Evolutionary conservation across 2,329 filamentous ascomycete species (phyloP).

Genomic region (Rhynchosporium secalis): DNA sequence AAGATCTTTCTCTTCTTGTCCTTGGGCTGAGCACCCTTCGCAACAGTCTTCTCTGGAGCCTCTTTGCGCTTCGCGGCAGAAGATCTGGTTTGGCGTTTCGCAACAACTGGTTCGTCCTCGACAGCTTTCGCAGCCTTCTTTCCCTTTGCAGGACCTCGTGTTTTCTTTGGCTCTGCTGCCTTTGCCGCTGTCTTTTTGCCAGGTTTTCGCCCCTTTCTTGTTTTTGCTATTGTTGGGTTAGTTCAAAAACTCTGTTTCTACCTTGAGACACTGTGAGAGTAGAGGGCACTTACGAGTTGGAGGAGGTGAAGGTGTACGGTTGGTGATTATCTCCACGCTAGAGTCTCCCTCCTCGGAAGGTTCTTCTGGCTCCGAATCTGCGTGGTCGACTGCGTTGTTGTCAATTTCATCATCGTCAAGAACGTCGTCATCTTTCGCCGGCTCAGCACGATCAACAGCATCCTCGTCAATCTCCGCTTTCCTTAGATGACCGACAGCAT

Average conservation of each 20-base stretch:
- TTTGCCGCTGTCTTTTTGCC: background rate
- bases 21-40: background rate
- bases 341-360: background rate
- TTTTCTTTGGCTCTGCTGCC: no score
- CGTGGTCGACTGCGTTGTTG: no score
- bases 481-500: background rate
- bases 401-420: no score
- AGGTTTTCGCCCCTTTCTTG: no score
- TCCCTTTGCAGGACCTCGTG: background rate
- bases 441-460: background rate
- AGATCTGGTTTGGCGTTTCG: background rate
- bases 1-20: background rate
- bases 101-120: background rate
- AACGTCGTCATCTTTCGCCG: no score
- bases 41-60: background rate
- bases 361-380: background rate
- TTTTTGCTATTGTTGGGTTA: background rate
- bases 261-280: no score
- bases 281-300: no score
- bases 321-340: background rate
- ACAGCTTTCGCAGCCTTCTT: background rate
- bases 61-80: background rate
- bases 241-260: background rate
- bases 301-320: background rate
- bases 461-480: background rate